Conservation (phyloP, 2,329 filamentous ascomycete genomes). For the Penicillium nordicum region DNA sequence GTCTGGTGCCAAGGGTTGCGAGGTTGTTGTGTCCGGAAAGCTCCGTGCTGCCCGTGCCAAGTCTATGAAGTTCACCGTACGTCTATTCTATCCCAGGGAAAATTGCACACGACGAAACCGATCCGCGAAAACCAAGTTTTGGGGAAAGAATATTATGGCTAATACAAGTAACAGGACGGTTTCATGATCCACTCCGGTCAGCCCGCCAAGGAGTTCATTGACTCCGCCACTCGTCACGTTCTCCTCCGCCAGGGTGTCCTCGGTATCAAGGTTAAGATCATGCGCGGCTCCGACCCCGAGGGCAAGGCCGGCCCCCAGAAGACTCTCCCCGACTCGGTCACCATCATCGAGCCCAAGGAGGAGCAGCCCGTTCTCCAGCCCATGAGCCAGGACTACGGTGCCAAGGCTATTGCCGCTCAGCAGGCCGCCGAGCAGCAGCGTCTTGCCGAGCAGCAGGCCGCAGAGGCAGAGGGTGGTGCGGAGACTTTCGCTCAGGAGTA, state of each 20-base stretch:
- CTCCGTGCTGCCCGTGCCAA: conserved; percentile 98
- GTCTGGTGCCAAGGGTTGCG: conserved; percentile 98
- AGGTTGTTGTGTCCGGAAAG: conserved; percentile 99
- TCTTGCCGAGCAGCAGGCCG: conserved; percentile 57
- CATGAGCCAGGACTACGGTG: conserved; percentile 97
- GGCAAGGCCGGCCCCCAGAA: conserved; percentile 98
- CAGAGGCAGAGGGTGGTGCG: conserved; percentile 44
- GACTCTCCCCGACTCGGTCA: conserved; percentile 95
- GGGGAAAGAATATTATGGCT: conserved; percentile 1
- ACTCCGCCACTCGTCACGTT: conserved; percentile 96
- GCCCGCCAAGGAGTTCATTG: conserved; percentile 99
- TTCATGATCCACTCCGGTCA: conserved; percentile 99
- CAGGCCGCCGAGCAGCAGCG: conserved; percentile 54
- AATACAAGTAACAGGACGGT: conserved; percentile 60
- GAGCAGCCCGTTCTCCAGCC: conserved; percentile 93
- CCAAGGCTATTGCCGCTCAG: conserved; percentile 72
- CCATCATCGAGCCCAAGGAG: conserved; percentile 99
- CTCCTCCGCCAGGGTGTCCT: conserved; percentile 99
- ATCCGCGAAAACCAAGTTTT: neutral
- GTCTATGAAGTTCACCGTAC: conserved; percentile 99
- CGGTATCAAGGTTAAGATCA: conserved; percentile 99
- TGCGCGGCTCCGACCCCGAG: conserved; percentile 98
- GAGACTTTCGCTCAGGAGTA: conserved; percentile 49
- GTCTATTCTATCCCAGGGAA: conserved; percentile 32
- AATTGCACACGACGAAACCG: neutral